Base-by-base conservation (phyloP, 805 yeast species). In the Metschnikowia koreensis region DNA sequence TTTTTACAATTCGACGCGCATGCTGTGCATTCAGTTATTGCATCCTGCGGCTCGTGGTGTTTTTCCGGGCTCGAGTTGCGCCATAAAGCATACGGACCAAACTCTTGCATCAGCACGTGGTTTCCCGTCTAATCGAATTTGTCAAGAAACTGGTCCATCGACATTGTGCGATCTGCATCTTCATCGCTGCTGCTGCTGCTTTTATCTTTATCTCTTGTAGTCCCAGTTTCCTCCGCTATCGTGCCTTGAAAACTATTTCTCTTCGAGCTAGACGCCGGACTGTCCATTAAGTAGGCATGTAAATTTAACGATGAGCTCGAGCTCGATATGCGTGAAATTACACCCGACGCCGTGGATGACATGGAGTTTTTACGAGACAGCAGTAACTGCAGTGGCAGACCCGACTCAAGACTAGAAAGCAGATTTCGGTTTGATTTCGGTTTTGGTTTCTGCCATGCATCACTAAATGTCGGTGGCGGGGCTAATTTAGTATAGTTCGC, bases 251-350 rank as follows among this genome's bases (percentile, higher is more conserved):
- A 48, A 13, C 52, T 37, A 39, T 27, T 42, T 27, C 44, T 12
- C 22, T 10, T 47, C 16, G 44, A 40, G 29, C 45, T 33, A 17
- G 47, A n/a, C 12, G 47, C 57, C 1, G 59, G 52, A 34, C 67
- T 74, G 48, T 71, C 77, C 13, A 76, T 72, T 48, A 74, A 64
- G 52, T 71, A 74, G 9, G 75, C 79, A 51, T 74, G 70, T 44
- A 74, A 64, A 54, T 74, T 74, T 34, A 74, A 61, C 29, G 75
- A 69, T 26, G 75, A 69, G 50, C 70, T 69, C 31, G 75, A 69
- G 52, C 76, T 70, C 38, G 76, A 64, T 37, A 74, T 70, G 36
- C 70, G 63, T 47, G 65, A 56, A 10, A 74, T 60, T 6, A 66
- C 64, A 37, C 54, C 60, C 33, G 61, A 59, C n/a, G 55, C 43